Evolutionary conservation across 1,284 basidiomycete genomes (phyloP), one percentile per base, ranked within the genome.

Genomic region (Ceratobasidium sp.): DNA sequence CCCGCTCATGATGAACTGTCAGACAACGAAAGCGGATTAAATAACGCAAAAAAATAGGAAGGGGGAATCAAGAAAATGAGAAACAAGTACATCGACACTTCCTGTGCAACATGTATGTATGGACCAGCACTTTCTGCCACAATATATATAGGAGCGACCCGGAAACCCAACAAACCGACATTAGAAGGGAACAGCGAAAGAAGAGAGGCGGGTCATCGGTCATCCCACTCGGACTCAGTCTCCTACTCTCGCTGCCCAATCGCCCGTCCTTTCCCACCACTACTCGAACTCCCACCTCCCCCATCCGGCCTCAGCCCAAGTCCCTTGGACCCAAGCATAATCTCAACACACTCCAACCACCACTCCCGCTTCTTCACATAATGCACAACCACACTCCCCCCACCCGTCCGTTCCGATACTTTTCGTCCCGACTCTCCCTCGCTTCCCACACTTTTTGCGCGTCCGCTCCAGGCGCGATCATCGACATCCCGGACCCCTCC

Each of bases 361-460:
- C 97, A 99, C 86, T 95, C 93, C 82, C 95, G 92, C 85, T 96
- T 94, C 90, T 99, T 99, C 87, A 99, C 93, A 84, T 95, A 99
- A 86, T 99, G 97, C 58, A 99, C 96, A 40, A 97, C 93, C 63
- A 97, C 90, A 0, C 97, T 99, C 6, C 97, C 97, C 1, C 97
- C 97, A 95, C 89, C 71, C 93, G 91, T 79, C 89, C 87, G 20
- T 78, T 58, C 80, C 82, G 26, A 85, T 95, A 95, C 78, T 91
- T 90, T 78, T 87, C 90, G 77, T 84, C 81, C 55, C 92, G 88
- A 56, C 93, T 93, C 86, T 95, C 93, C 51, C 94, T 90, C 80
- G 89, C 87, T 26, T 84, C 85, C 92, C 93, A 95, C 9, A 92
- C 92, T 79, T 89, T 87, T 58, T 89, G 87, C 1, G 89, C 87